These are phyloP conservation scores for Aspergillus sp. DNA, from an alignment of 2,329 filamentous ascomycete genomes.

Conservation along the genomic window DNA sequence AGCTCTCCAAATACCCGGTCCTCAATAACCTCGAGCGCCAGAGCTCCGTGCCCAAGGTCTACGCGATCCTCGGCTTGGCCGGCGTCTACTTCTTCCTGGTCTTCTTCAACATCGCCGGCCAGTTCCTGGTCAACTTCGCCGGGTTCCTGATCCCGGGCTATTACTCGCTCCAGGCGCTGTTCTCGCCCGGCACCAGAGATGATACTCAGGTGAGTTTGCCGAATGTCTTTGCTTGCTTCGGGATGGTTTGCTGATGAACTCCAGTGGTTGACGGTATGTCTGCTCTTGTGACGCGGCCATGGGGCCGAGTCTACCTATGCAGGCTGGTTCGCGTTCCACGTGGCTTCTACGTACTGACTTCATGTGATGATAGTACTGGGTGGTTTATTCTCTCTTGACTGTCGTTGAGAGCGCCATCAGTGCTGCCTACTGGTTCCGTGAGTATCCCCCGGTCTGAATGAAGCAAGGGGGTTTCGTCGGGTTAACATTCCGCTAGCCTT, in stretches of 20 bases:
- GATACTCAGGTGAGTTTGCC: conserved; percentile 50
- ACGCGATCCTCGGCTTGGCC: conserved; percentile 54
- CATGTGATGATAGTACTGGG: conserved; percentile 50
- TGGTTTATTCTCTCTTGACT: conserved; percentile 56
- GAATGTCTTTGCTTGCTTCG: neutral
- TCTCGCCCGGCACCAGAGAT: conserved; percentile 51
- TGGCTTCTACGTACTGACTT: conserved; percentile 15
- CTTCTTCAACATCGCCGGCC: conserved; percentile 63
- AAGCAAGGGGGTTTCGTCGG: conserved; percentile 11
- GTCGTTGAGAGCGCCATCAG: conserved; percentile 58
- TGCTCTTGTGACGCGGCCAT: neutral
- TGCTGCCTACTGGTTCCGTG: conserved; percentile 61
- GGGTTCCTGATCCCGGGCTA: conserved; percentile 58
- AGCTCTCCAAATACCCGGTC: conserved; percentile 58
- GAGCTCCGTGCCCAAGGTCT: conserved; percentile 60
- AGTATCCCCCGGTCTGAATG: conserved; percentile 10
- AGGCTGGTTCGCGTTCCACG: conserved; percentile 9
- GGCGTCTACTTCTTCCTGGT: conserved; percentile 61
- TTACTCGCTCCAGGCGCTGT: conserved; percentile 57
- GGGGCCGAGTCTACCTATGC: neutral
- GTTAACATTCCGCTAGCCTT: conserved; percentile 49
- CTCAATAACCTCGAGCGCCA: conserved; percentile 62
- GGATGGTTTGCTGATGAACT: conserved; percentile 1
- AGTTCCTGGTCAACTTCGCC: conserved; percentile 59
- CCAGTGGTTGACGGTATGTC: conserved; percentile 50